Evolutionary conservation across 2,329 filamentous ascomycete genomes (phyloP).

Genomic region (Talaromyces albobiverticillius): DNA sequence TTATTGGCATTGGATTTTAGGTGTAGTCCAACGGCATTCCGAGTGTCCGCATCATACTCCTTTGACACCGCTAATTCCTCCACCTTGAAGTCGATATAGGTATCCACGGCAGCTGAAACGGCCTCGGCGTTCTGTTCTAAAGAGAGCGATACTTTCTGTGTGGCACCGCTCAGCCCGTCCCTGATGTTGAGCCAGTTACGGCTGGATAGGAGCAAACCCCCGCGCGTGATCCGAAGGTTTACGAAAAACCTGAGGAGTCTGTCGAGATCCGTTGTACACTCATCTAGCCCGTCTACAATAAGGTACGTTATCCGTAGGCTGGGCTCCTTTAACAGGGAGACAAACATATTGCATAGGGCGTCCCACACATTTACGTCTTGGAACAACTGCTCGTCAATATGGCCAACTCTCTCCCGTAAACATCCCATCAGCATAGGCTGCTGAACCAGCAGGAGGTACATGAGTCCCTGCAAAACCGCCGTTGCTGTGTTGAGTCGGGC

Average conservation of each 20-base stretch:
- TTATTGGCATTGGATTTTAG: constrained; percentile 32
- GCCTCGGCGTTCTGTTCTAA: constrained; percentile 37
- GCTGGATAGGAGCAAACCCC: constrained; percentile 8
- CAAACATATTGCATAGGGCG: no score
- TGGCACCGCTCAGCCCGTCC: not conserved
- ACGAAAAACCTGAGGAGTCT: no score
- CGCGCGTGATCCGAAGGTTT: no score
- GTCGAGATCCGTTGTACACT: no score
- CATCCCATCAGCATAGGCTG: not conserved
- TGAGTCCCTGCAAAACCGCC: constrained; percentile 44
- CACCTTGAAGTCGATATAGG: constrained; percentile 39
- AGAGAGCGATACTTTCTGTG: not conserved
- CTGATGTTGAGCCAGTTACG: constrained; percentile 3
- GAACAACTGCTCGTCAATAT: no score
- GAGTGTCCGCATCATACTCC: constrained; percentile 21
- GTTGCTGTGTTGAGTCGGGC: constrained; percentile 35
- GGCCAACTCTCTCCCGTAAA: no score
- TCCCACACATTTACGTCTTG: no score
- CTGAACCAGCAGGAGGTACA: constrained; percentile 37
- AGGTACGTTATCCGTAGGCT: no score
- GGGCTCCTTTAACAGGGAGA: no score
- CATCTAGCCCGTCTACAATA: no score
- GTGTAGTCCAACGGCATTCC: constrained; percentile 20
- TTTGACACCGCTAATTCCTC: constrained; percentile 24
- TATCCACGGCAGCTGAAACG: constrained; percentile 32